Evolutionary conservation across 2,329 filamentous ascomycete species (phyloP).

Genomic region (Penicillium crustosum): DNA sequence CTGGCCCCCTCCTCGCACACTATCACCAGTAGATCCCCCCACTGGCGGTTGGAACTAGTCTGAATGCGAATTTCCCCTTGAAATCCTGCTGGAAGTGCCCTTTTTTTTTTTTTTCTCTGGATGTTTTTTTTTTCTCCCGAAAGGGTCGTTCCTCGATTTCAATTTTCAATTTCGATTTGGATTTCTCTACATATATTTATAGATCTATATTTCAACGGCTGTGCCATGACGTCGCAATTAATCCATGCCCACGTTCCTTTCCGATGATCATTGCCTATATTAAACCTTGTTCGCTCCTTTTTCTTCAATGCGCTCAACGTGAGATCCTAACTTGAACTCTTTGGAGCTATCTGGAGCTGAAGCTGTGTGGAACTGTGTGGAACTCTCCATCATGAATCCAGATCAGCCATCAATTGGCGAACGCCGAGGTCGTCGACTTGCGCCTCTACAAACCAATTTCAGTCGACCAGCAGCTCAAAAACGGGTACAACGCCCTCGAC

Average conservation of each 20-base stretch:
- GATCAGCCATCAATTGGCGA: constrained; percentile 34
- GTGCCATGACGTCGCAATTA: constrained; percentile 20
- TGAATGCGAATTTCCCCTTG: constrained; percentile 16
- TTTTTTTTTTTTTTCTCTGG: constrained; percentile 1
- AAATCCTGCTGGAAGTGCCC: constrained; percentile 8
- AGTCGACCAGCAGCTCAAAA: constrained; percentile 27
- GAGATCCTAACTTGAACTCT: not conserved
- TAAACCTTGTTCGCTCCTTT: constrained; percentile 18
- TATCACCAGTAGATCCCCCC: constrained; percentile 20
- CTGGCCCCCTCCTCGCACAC: not conserved
- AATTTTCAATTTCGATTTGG: not conserved
- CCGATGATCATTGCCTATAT: constrained; percentile 23
- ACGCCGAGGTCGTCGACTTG: constrained; percentile 38
- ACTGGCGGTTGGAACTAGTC: constrained; percentile 8
- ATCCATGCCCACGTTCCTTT: constrained; percentile 18
- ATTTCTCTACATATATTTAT: not conserved
- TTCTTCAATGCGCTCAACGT: constrained; percentile 3
- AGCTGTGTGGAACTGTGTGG: not conserved
- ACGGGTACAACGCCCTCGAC: constrained; percentile 36
- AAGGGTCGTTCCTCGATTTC: constrained; percentile 4
- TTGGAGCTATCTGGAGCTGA: not conserved
- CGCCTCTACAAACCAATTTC: constrained; percentile 42
- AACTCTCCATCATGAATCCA: constrained; percentile 12
- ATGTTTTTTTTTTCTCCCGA: constrained; percentile 7
- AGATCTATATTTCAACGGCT: not conserved